Evolutionary conservation across 805 yeast species (phyloP).

Genomic region (Candida multigemmis): DNA sequence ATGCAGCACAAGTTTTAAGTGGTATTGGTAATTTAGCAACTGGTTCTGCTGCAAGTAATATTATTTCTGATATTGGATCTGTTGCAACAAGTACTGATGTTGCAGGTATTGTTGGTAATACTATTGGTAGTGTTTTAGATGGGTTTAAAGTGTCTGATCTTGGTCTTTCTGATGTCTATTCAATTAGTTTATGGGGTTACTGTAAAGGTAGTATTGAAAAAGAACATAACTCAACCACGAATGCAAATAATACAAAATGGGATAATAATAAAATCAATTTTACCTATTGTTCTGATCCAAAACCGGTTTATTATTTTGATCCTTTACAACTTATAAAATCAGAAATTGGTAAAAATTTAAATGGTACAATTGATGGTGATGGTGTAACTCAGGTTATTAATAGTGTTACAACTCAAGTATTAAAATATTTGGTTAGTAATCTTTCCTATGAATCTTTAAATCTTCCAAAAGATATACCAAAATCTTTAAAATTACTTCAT

Average conservation of each 20-base stretch:
- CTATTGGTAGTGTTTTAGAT: slow-evolving; percentile 2
- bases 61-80: background rate
- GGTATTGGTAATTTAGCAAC: slow-evolving; percentile 1
- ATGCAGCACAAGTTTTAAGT: slow-evolving; percentile 1
- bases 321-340: slow-evolving; percentile 30
- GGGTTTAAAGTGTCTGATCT: slow-evolving; percentile 15
- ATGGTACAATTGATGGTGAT: slow-evolving; percentile 13
- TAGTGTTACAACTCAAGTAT: slow-evolving; percentile 11
- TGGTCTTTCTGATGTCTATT: slow-evolving; percentile 32
- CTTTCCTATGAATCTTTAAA: slow-evolving; percentile 22
- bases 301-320: slow-evolving; percentile 48
- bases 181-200: slow-evolving; percentile 35
- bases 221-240: slow-evolving; percentile 2
- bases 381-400: slow-evolving; percentile 14
- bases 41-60: slow-evolving; percentile 4
- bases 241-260: slow-evolving; percentile 8
- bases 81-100: slow-evolving; percentile 2
- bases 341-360: slow-evolving; percentile 21
- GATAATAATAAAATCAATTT: slow-evolving; percentile 24
- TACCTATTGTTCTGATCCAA: slow-evolving; percentile 46
- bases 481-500: slow-evolving; percentile 36
- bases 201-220: slow-evolving; percentile 20
- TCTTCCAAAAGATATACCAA: slow-evolving; percentile 47
- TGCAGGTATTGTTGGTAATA: slow-evolving; percentile 11
- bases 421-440: slow-evolving; percentile 12